Conservation (phyloP, 176 grass and related monocot species). For the sorghum (Sorghum bicolor) region DNA sequence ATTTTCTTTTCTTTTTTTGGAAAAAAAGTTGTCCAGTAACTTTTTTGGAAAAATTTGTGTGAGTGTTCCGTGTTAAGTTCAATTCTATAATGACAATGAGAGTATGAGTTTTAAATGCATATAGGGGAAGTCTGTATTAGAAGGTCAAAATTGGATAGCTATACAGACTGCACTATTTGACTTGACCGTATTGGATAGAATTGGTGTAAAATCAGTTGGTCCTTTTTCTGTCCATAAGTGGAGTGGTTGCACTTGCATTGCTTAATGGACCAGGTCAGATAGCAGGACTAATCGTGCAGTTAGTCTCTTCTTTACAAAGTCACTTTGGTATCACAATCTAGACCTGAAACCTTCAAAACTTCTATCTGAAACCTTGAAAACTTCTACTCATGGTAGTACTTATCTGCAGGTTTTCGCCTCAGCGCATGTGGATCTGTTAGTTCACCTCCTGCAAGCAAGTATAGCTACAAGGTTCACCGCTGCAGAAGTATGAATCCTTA, state of each 20-base stretch:
- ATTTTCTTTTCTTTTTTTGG: neutral
- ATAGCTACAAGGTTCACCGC: neutral
- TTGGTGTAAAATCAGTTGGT: neutral
- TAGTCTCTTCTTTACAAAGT: neutral
- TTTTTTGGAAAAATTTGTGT: no score
- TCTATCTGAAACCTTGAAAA: neutral
- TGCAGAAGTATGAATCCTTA: conserved; percentile 75
- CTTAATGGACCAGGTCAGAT: neutral
- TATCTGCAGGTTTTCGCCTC: conserved; percentile 25
- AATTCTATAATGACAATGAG: neutral
- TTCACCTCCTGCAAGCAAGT: neutral
- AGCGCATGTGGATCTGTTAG: conserved; percentile 3
- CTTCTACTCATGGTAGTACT: neutral
- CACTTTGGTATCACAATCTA: neutral
- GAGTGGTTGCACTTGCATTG: neutral
- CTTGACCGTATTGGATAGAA: neutral
- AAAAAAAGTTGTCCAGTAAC: neutral
- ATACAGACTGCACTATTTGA: neutral
- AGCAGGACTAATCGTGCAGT: neutral
- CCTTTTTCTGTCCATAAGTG: neutral
- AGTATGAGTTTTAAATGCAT: neutral
- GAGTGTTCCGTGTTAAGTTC: neutral
- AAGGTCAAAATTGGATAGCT: neutral
- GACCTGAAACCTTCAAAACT: neutral
- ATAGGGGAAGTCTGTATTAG: neutral